Base-by-base conservation (phyloP, 352 stramenopile genomes). In the Pythium utonaiense region DNA sequence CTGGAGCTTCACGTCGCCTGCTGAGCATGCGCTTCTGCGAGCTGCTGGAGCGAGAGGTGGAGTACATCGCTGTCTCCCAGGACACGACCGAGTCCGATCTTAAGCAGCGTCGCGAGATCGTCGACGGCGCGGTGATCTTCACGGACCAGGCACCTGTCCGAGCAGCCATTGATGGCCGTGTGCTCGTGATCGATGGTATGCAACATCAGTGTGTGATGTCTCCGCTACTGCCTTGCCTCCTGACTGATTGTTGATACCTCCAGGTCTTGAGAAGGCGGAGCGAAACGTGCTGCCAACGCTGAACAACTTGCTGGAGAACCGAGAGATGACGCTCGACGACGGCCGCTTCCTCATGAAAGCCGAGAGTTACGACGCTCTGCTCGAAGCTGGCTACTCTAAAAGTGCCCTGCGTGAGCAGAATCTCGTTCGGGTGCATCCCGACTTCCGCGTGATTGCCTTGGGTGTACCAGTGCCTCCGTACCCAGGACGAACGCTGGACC, bases 271-370 rank as follows among this genome's bases (percentile, higher is more conserved):
- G 70, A 97, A 97, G 45, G 95, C 95, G 10, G 93, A 98, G 66
- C 73, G 96, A 19, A 99, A 99, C 63, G 96, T 99, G 1, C 73
- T 99, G 28, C 96, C 96, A 0, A 98, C 95, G n/a, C 68, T 99
- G 13, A 99, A 98, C 69, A 99, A 99, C 67, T 64, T 99, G 30
- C 75, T 98, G 8, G 96, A 99, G 69, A 98, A 98, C 68, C 83
- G 77, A 53, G 94, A 98, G 56, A 94, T 99, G 77, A 89, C 85
- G 25, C 71, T 98, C 30, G 96, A 99, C 54, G 95, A 98, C 69
- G 95, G 95, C 4, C 79, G 81, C 7, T 95, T 98, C 44, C 75
- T 99, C 10, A 88, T 98, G 80, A 90, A 91, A 57, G 81, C 83
- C 3, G 82, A 89, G 58, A 93, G 80, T 42, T 92, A 81, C 38